These are phyloP conservation scores for Venturia effusa DNA, from an alignment of 2,329 filamentous ascomycete genomes.

Conservation along the genomic window DNA sequence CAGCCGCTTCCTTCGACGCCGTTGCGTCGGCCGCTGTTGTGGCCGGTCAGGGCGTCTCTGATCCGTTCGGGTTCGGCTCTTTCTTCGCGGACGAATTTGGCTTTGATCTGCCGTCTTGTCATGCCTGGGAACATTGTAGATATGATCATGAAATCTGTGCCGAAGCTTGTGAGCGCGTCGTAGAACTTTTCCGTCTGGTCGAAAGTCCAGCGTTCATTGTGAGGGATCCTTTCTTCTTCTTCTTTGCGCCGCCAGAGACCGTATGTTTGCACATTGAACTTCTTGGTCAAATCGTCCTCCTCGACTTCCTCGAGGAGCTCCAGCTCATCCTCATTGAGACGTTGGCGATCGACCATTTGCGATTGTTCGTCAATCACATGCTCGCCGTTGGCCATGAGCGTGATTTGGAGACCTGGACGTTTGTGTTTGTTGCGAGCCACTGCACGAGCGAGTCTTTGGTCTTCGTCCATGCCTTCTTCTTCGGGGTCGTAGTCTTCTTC, in stretches of 20 bases:
- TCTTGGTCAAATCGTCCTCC: conserved; percentile 67
- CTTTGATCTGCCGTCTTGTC: conserved; percentile 63
- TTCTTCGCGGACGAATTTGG: conserved; percentile 76
- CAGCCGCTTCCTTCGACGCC: conserved; percentile 23
- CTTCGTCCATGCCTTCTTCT: conserved; percentile 15
- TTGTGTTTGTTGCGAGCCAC: conserved; percentile 16
- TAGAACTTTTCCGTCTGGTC: conserved; percentile 67
- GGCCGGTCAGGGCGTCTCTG: conserved; percentile 45
- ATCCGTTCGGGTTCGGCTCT: conserved; percentile 52
- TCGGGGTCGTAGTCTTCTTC: conserved; percentile 13
- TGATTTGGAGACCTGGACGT: conserved; percentile 31
- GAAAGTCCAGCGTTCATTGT: conserved; percentile 51
- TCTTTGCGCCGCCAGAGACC: conserved; percentile 47
- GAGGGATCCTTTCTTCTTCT: conserved; percentile 33
- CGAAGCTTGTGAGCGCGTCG: conserved; percentile 62
- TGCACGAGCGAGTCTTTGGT: conserved; percentile 16
- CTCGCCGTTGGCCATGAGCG: conserved; percentile 59
- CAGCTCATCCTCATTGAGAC: conserved; percentile 45
- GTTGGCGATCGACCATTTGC: conserved; percentile 57
- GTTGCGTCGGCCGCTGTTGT: conserved; percentile 14
- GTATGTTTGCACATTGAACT: conserved; percentile 59
- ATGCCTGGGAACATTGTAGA: conserved; percentile 62
- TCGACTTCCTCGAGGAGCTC: conserved; percentile 52
- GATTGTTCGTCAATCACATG: conserved; percentile 38
- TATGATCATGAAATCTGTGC: conserved; percentile 76